phyloP scores from a whole-genome alignment of 2,329 filamentous ascomycete species.

The Teratosphaeria pseudoeucalypti region DNA sequence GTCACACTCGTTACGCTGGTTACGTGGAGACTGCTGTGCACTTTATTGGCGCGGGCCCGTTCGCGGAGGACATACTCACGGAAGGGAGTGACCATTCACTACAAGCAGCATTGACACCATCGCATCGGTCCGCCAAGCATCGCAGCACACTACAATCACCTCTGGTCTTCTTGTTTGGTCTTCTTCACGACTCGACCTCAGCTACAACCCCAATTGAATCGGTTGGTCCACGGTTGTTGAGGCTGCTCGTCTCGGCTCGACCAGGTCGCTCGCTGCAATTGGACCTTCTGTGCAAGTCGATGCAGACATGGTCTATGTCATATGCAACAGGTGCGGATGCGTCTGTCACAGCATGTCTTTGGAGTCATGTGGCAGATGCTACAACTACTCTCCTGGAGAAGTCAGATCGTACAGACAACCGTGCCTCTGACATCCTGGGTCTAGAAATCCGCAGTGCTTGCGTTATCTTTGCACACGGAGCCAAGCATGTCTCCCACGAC shows the following conservation, averaged over 20 bases:
- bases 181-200: slow-evolving; percentile 10
- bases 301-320: neutral
- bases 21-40: slow-evolving; percentile 35
- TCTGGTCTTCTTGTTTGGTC: slow-evolving; percentile 42
- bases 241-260: slow-evolving; percentile 3
- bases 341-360: neutral
- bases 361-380: slow-evolving; percentile 2
- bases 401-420: neutral
- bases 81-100: slow-evolving; percentile 50
- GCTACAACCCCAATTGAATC: neutral
- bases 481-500: slow-evolving; percentile 25
- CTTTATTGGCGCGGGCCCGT: slow-evolving; percentile 40
- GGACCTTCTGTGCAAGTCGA: slow-evolving; percentile 5
- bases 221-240: neutral
- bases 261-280: neutral
- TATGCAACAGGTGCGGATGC: neutral
- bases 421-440: slow-evolving; percentile 26
- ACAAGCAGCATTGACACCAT: slow-evolving; percentile 55
- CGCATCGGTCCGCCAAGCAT: slow-evolving; percentile 46
- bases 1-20: slow-evolving; percentile 10
- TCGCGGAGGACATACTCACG: slow-evolving; percentile 39
- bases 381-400: neutral
- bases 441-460: slow-evolving; percentile 61
- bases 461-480: slow-evolving; percentile 55
- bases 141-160: slow-evolving; percentile 47